Evolutionary conservation across 257 asterid genomes (phyloP).

Genomic region (Nyctanthes arbortristis): DNA sequence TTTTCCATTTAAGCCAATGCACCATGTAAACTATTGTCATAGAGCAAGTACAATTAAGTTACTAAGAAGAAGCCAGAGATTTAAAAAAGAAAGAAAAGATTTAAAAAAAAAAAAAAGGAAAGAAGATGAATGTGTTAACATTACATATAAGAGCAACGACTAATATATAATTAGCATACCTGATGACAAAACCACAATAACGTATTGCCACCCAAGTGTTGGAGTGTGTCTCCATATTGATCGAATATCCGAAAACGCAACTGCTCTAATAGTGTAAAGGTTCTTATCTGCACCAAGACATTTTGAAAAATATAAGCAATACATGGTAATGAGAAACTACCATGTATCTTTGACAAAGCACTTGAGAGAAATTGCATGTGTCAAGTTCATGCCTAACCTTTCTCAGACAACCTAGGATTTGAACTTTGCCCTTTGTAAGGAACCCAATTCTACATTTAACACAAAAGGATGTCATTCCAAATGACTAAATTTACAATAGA

Average conservation of each 20-base stretch:
- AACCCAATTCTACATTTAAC: conserved; percentile 74
- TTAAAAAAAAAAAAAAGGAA: too few species aligned
- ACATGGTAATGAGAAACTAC: conserved; percentile 12
- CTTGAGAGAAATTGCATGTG: not conserved
- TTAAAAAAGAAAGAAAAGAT: conserved; percentile 1
- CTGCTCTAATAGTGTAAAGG: conserved; percentile 87
- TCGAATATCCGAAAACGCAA: conserved; percentile 81
- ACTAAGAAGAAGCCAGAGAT: not conserved
- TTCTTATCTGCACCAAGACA: conserved; percentile 69
- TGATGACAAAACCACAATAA: conserved; percentile 84
- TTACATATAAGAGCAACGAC: conserved; percentile 6
- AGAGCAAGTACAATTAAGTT: not conserved
- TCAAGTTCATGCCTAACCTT: conserved; percentile 48
- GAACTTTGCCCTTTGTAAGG: conserved; percentile 93
- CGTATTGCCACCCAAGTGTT: conserved; percentile 88
- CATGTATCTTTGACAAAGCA: not conserved
- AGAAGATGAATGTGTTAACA: conserved; percentile 9
- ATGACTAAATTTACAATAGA: not conserved
- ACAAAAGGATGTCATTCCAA: conserved; percentile 18
- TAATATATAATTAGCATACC: conserved; percentile 46
- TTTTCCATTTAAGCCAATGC: conserved; percentile 4
- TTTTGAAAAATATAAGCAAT: conserved; percentile 16
- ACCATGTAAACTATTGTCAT: not conserved
- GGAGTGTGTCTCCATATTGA: conserved; percentile 92
- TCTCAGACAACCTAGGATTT: conserved; percentile 72